Evolutionary conservation across 768 basidiomycete species (phyloP).

Genomic region (Boletus edulis): DNA sequence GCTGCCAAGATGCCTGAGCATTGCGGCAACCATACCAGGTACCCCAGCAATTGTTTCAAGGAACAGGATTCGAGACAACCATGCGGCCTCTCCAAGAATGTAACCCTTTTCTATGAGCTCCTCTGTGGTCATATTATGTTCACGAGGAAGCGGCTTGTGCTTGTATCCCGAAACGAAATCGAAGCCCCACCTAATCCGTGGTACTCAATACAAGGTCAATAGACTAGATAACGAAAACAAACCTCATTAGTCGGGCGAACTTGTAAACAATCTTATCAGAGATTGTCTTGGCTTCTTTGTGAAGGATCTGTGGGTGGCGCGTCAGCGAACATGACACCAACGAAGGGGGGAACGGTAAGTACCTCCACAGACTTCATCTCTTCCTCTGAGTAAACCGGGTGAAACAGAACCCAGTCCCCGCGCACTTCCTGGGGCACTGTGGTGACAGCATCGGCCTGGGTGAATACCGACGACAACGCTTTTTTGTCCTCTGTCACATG

Average conservation of each 20-base stretch:
- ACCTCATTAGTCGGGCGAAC: slow-evolving; percentile 59
- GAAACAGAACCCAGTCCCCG: slow-evolving; percentile 90
- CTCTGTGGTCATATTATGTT: slow-evolving; percentile 62
- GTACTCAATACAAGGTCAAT: slow-evolving; percentile 1
- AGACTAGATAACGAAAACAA: slow-evolving; percentile 7
- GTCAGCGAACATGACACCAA: slow-evolving; percentile 1
- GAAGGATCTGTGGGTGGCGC: slow-evolving; percentile 54
- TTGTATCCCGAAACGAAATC: slow-evolving; percentile 87
- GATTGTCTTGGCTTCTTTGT: slow-evolving; percentile 58
- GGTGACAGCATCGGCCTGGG: slow-evolving; percentile 42
- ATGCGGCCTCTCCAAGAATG: slow-evolving; percentile 68
- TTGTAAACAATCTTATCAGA: slow-evolving; percentile 71
- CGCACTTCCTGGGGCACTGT: slow-evolving; percentile 54
- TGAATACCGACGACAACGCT: slow-evolving; percentile 13
- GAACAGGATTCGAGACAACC: slow-evolving; percentile 69
- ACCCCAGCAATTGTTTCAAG: slow-evolving; percentile 93
- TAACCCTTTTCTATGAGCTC: slow-evolving; percentile 76
- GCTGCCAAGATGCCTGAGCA: slow-evolving; percentile 83
- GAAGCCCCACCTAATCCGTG: slow-evolving; percentile 54
- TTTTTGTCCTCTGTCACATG: slow-evolving; percentile 25
- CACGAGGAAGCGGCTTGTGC: slow-evolving; percentile 61
- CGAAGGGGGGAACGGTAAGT: neutral
- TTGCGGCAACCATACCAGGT: slow-evolving; percentile 93
- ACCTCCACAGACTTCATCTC: slow-evolving; percentile 76
- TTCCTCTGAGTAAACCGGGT: slow-evolving; percentile 82